Base-by-base conservation (phyloP, 2,329 filamentous ascomycete species). In the Neofusicoccum sp. region DNA sequence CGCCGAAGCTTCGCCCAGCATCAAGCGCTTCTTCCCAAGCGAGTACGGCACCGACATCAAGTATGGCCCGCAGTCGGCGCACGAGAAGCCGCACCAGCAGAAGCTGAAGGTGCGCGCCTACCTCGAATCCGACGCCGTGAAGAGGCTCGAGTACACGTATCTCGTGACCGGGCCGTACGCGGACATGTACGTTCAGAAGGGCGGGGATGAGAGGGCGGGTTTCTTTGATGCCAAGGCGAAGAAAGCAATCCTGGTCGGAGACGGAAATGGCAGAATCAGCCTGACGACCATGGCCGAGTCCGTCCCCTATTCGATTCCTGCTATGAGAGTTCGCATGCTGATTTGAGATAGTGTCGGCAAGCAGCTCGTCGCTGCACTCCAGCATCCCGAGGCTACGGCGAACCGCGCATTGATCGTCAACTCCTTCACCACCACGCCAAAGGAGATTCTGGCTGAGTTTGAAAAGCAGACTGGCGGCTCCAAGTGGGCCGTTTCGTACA, bases 201-300 rank as follows among this genome's bases (percentile, higher is more conserved):
- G 77, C n/a, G 72, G 77, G 6, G 74, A 72, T 0, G 69, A 77
- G 56, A 71, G 77, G 37, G 74, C 79, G 0, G 89, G 89, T 2
- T 83, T 83, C 0, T 92, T 86, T 68, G 83, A 91, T 69, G 77
- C 84, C 1, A 76, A 78, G 64, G 77, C 70, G 2, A 87, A 83
- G 70, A 84, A 79, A 63, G 89, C 89, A 0, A 78, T 84, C 2
- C 70, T 93, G 12, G 70, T 91, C 22, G 89, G 84, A 2, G 84
- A 84, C 86, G 41, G 86, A 82, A 22, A 82, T 78, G 64, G 81
- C 92, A 65, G 87, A 86, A 39, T 58, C 31, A 45, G 54, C 16
- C 84, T 93, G 68, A 91, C 87, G 2, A 89, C 86, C 2, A 90
- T 90, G 85, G 78, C 80, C 28, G 90, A 93, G 87, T 89, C 76